Conservation (phyloP, 306 rosid species). For the Quercus parvula region DNA sequence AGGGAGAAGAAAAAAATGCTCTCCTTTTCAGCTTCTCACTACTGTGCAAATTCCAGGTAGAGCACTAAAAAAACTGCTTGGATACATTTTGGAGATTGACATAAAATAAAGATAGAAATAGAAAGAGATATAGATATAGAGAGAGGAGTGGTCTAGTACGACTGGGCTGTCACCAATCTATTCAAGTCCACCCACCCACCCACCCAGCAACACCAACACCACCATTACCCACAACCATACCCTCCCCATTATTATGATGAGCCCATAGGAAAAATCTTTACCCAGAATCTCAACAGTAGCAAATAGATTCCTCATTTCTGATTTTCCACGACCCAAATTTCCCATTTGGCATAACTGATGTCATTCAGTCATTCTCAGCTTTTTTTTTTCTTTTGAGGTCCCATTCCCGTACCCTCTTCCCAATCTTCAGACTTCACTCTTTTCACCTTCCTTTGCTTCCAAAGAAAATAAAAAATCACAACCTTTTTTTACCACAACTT, state of each 20-base stretch:
- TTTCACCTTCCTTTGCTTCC: conserved; percentile 28
- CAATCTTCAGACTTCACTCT: conserved; percentile 23
- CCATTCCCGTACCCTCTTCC: conserved; percentile 31
- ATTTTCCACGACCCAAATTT: conserved; percentile 39
- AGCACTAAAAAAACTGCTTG: background rate
- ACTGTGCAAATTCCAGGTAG: background rate
- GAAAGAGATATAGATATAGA: background rate
- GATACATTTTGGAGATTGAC: background rate
- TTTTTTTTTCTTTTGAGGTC: conserved; percentile 26
- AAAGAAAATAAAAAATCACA: too few relatives aligned
- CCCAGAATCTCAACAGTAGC: conserved; percentile 70
- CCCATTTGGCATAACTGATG: conserved; percentile 36
- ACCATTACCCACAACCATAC: conserved; percentile 25
- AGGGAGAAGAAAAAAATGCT: background rate
- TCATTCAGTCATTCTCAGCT: conserved; percentile 17
- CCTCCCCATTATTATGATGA: conserved; percentile 50
- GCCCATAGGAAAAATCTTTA: conserved; percentile 51
- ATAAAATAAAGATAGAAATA: background rate
- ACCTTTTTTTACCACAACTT: too few relatives aligned
- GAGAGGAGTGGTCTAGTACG: conserved; percentile 25
- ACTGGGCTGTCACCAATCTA: conserved; percentile 31
- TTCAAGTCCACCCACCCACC: conserved; percentile 30
- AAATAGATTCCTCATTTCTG: conserved; percentile 52
- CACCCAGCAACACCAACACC: conserved; percentile 31
- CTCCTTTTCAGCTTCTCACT: conserved; percentile 2